Percentiles rank a stretch among this genome's conserved stretches.
Conservation (phyloP, 106 monocot species). For the Gastrodia elata region DNA sequence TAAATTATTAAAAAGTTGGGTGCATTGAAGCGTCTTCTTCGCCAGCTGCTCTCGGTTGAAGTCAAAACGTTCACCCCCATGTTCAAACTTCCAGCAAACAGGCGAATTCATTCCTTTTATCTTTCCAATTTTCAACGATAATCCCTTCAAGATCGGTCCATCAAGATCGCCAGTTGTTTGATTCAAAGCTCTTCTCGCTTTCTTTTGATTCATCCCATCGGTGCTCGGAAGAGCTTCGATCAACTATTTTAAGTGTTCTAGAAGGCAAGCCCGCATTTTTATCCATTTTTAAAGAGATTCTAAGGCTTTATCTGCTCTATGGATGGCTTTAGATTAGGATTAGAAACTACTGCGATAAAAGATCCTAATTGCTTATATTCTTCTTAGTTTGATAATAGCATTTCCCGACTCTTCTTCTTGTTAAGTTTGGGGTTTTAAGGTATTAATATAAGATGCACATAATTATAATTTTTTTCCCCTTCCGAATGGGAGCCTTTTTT, state of each 20-base stretch:
- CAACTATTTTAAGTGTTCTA: neutral
- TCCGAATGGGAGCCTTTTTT: too few relatives aligned
- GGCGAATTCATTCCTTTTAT: neutral
- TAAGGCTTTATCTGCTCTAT: too few relatives aligned
- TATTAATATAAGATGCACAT: too few relatives aligned
- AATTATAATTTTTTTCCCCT: neutral
- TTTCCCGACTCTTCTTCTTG: neutral
- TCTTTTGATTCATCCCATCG: neutral
- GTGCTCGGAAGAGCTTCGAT: neutral
- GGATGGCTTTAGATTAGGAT: neutral
- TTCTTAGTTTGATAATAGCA: neutral
- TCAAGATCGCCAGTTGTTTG: neutral
- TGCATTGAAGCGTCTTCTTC: conserved; percentile 1
- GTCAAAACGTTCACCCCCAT: neutral
- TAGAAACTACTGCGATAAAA: neutral
- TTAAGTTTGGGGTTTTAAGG: neutral
- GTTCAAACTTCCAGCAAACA: neutral
- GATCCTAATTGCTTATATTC: neutral
- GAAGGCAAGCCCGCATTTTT: neutral
- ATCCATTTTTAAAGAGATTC: too few relatives aligned
- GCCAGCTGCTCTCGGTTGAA: neutral
- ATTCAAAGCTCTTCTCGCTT: neutral
- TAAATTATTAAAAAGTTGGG: too few relatives aligned
- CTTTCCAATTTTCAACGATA: neutral
- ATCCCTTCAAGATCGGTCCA: neutral